Conservation (phyloP, 345 rosid genomes). For the Nephelium lappaceum region DNA sequence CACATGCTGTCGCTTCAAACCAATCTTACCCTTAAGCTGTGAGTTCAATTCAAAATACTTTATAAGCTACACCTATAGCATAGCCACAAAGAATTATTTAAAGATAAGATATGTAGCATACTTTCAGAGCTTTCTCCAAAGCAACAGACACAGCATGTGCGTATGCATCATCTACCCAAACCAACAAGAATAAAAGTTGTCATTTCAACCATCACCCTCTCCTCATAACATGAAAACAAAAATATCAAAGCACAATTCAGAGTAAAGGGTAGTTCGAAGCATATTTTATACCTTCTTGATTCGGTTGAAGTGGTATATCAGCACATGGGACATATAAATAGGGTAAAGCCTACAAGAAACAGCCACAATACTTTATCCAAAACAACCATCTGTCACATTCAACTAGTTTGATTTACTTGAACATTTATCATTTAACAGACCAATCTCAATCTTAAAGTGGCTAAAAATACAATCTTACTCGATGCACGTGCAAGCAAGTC, state of each 20-base stretch:
- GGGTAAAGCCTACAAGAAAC: slow-evolving; percentile 73
- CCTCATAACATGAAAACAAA: not conserved
- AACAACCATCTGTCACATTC: not conserved
- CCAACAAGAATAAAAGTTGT: slow-evolving; percentile 18
- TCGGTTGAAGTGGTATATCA: slow-evolving; percentile 50
- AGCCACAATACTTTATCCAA: slow-evolving; percentile 1
- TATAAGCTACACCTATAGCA: slow-evolving; percentile 11
- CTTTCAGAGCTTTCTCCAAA: slow-evolving; percentile 88
- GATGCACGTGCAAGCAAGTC: slow-evolving; percentile 90
- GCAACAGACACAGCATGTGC: slow-evolving; percentile 54
- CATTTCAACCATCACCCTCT: not conserved
- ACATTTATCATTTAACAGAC: not conserved
- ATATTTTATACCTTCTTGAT: slow-evolving; percentile 50
- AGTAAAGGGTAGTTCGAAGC: not conserved
- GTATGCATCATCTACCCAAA: slow-evolving; percentile 53
- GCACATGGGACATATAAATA: slow-evolving; percentile 79
- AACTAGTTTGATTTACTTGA: not conserved
- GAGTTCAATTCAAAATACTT: slow-evolving; percentile 27
- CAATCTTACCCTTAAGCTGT: slow-evolving; percentile 71
- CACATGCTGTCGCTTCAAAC: slow-evolving; percentile 78
- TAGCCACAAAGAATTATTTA: slow-evolving; percentile 9
- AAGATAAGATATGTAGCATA: slow-evolving; percentile 28
- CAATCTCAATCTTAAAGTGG: not conserved
- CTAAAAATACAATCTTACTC: slow-evolving; percentile 41
- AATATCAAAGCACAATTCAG: not conserved